Base-by-base conservation (phyloP, 2,329 filamentous ascomycete genomes). In the Orbilia blumenaviensis region DNA sequence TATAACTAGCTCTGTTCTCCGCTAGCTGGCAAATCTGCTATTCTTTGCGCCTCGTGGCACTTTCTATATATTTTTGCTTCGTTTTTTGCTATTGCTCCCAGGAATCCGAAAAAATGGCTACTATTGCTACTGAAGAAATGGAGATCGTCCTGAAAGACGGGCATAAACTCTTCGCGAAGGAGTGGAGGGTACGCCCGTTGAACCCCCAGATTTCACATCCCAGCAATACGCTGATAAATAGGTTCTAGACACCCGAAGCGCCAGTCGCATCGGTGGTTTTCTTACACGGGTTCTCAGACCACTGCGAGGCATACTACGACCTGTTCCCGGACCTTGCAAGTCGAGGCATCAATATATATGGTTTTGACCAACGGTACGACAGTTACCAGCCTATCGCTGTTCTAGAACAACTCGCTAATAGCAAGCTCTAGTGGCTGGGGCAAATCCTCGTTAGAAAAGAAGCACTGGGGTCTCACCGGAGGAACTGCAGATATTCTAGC, bases 231-330 rank as follows among this genome's bases (percentile, higher is more conserved):
- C 63, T 66, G 25, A 63, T 60, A 21, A 69, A 73, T 69, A 73
- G 16, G 69, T 78, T 23, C 48, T 38, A 89, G 89, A 88, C 88
- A 29, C 82, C 86, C 29, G 86, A 84, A 12, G 83, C 86, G 10
- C 83, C 87, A 66, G 88, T 87, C 80, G 93, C 93, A 36, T 91
- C 91, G 79, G 83, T 96, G 58, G 86, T 95, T 80, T 91, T 96
- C 83, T 85, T 97, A 78, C 94, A 97, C 84, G 94, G 94, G 80
- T 97, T 94, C 86, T 93, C 89, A 82, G 94, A 97, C 83, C 92
- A 96, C 83, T 86, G 85, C 82, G 89, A 91, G 83, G 88, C 89
- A 72, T 96, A 97, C 84, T 87, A 89, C 81, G 86, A 87, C 66
- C 87, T 97, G 80, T 94, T 95, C 83, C 86, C 89, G 4, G 84